phyloP scores from a whole-genome alignment of 495 filamentous ascomycete species.

The Tuber brumale region DNA sequence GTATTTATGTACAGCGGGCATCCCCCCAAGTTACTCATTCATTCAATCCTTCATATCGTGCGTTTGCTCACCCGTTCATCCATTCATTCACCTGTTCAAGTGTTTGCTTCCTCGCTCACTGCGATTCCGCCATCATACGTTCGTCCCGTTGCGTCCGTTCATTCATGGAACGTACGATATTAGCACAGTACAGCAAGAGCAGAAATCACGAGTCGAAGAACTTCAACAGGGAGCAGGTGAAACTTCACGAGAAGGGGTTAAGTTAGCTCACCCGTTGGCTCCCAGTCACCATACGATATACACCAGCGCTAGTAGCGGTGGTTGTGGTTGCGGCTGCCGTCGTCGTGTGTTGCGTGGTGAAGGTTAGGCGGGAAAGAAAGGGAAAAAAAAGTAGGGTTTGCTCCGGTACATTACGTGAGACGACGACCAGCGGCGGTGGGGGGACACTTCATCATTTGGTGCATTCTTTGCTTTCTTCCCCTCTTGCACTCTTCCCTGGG shows the following conservation, averaged over 20 bases:
- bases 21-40: neutral
- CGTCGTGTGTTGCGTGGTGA: neutral
- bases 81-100: neutral
- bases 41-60: neutral
- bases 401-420: neutral
- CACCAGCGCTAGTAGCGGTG: neutral
- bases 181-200: neutral
- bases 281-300: neutral
- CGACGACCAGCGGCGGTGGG: neutral
- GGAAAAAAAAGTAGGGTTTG: neutral
- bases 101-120: neutral
- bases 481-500: neutral
- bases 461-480: neutral
- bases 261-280: neutral
- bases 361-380: neutral
- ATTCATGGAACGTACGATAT: conserved; percentile 1
- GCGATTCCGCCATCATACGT: neutral
- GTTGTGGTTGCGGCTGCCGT: neutral
- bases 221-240: neutral
- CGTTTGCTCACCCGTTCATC: neutral
- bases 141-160: neutral
- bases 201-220: conserved; percentile 3
- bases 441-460: neutral
- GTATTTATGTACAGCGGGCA: neutral
- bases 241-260: neutral